Base-by-base conservation (phyloP, 1,284 basidiomycete genomes). In the Sporisorium scitamineum region DNA sequence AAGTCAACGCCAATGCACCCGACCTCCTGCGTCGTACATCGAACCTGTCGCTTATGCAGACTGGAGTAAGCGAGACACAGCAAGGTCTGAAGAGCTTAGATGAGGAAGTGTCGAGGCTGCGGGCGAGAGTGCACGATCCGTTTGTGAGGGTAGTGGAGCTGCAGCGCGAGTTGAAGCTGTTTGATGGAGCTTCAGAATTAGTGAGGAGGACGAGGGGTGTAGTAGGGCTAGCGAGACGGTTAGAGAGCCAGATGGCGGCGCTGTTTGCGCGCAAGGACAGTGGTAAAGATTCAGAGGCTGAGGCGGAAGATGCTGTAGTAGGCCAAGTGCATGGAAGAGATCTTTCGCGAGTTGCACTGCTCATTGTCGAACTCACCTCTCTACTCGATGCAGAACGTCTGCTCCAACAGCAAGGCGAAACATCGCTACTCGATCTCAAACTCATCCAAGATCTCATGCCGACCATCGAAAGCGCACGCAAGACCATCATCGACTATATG, bases 381-480 rank as follows among this genome's bases (percentile, higher is more conserved):
- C n/a, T 65, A 41, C 54, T 65, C 34, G 47, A 66, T 4, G 32
- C 50, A 0, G 41, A 52, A 34, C 42, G 32, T 11, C 20, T 8
- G 9, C 9, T n/a, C 2, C 37, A 39, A 39, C 47, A 45, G 9
- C 3, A 32, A 0, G 39, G 6, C n/a, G 16, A 10, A 0, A 7
- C 88, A 89, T 59, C 74, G 7, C 41, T 80, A 11, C 58, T 64
- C 20, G 60, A 60, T 2, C 56, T 81, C 13, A 54, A 70, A 22
- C 22, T 81, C 16, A 64, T 80, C 5, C 54, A 71, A 44, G 60
- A 72, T 2, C 45, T 68, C 6, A 42, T 79, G 9, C 76, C 78
- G 0, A 39, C 64, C 6, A 50, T 81, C 14, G 70, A 78, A 16
- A 61, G 44, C 13, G 71, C 78, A 10, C 48, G 73, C 39, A 60